Evolutionary conservation across 371 early-diverging fungal genomes (phyloP).

Genomic region (Rhizopus arrhizus): DNA sequence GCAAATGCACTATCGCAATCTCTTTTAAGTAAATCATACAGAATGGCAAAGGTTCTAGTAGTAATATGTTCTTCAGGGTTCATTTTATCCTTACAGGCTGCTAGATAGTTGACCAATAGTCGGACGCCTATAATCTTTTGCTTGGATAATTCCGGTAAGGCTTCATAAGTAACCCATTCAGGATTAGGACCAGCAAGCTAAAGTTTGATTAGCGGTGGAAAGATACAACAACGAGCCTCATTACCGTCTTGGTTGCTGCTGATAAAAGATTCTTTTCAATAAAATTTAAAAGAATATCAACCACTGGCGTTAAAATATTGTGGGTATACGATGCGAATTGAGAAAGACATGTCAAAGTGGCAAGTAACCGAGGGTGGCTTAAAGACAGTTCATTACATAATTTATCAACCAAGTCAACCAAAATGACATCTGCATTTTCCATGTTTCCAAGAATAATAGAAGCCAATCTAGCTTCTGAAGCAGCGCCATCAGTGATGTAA

Average conservation of each 20-base stretch:
- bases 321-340: slow-evolving; percentile 63
- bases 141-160: slow-evolving; percentile 30
- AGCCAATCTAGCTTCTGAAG: slow-evolving; percentile 62
- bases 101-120: slow-evolving; percentile 38
- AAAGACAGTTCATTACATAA: slow-evolving; percentile 33
- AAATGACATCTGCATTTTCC: slow-evolving; percentile 16
- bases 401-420: slow-evolving; percentile 16
- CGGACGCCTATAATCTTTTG: slow-evolving; percentile 40
- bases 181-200: slow-evolving; percentile 20
- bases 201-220: neutral
- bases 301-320: slow-evolving; percentile 45
- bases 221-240: neutral
- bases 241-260: slow-evolving; percentile 18
- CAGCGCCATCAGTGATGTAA: slow-evolving; percentile 51
- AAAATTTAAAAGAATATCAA: slow-evolving; percentile 52
- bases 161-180: slow-evolving; percentile 41
- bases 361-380: slow-evolving; percentile 32
- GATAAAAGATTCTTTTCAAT: slow-evolving; percentile 61
- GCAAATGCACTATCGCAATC: slow-evolving; percentile 32
- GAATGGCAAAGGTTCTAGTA: slow-evolving; percentile 24
- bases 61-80: slow-evolving; percentile 18
- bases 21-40: slow-evolving; percentile 32
- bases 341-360: slow-evolving; percentile 54
- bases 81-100: slow-evolving; percentile 16
- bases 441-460: slow-evolving; percentile 61